phyloP scores from a whole-genome alignment of 129 eudicot genomes.

The Apium graveolens region DNA sequence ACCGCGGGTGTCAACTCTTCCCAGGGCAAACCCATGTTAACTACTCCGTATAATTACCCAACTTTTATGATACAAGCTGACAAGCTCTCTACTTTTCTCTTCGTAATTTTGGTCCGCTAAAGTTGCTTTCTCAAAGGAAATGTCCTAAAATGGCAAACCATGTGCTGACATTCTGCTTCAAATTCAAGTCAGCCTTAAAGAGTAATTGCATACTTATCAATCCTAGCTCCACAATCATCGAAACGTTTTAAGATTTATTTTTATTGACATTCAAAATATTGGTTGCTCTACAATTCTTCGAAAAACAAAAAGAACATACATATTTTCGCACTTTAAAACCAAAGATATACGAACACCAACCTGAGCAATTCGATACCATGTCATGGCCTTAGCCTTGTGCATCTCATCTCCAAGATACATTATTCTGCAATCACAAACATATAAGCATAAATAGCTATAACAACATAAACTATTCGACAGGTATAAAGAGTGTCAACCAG shows the following conservation, averaged over 20 bases:
- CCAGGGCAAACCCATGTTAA: too few relatives aligned
- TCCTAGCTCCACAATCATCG: not conserved
- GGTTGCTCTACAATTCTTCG: not conserved
- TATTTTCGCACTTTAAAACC: not conserved
- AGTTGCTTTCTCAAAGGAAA: too few relatives aligned
- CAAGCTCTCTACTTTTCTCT: not conserved
- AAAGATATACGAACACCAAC: not conserved
- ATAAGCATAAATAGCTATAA: not conserved
- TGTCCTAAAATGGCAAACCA: not conserved
- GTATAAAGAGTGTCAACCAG: not conserved
- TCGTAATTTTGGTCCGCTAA: not conserved
- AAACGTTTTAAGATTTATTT: too few relatives aligned
- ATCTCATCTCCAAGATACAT: not conserved
- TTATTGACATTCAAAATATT: not conserved
- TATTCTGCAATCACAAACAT: not conserved
- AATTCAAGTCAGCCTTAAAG: not conserved
- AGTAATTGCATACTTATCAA: not conserved
- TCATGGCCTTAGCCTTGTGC: not conserved
- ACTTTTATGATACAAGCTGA: too few relatives aligned
- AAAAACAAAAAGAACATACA: too few relatives aligned
- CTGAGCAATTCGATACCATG: not conserved
- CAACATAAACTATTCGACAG: not conserved
- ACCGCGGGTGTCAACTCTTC: too few relatives aligned
- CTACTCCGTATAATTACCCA: too few relatives aligned
- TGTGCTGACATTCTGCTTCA: not conserved